These are phyloP conservation scores for Pulveroboletus sp. DNA, from an alignment of 768 basidiomycete species.

Conservation along the genomic window DNA sequence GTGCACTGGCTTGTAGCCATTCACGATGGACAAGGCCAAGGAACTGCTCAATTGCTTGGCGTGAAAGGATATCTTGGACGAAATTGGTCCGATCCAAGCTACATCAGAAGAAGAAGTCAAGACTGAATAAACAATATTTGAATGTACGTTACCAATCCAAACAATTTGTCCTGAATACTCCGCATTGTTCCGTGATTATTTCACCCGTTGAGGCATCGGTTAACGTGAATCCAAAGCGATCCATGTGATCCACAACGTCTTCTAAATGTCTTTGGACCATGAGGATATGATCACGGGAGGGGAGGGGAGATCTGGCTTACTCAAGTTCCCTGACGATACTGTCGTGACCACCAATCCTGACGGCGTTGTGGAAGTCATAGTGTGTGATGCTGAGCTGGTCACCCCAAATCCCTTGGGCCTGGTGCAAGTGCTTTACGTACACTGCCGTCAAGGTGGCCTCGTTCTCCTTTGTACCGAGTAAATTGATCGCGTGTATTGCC, in stretches of 20 bases:
- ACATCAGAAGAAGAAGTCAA: constrained; percentile 6
- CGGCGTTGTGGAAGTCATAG: constrained; percentile 91
- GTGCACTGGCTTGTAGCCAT: constrained; percentile 59
- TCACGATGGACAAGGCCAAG: constrained; percentile 72
- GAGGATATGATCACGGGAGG: constrained; percentile 1
- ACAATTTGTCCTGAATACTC: constrained; percentile 92
- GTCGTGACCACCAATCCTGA: constrained; percentile 81
- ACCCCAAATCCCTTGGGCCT: constrained; percentile 55
- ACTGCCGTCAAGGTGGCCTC: constrained; percentile 80
- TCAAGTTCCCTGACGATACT: constrained; percentile 71
- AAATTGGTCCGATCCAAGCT: constrained; percentile 98
- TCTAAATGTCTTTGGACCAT: constrained; percentile 50
- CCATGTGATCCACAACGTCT: constrained; percentile 56
- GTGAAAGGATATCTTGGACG: constrained; percentile 90
- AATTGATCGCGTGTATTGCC: constrained; percentile 80
- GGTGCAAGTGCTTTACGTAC: constrained; percentile 76
- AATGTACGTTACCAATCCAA: constrained; percentile 70
- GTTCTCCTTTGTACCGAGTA: constrained; percentile 89
- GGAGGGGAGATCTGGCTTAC: constrained; percentile 29
- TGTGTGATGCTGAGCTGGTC: constrained; percentile 76
- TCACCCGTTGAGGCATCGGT: constrained; percentile 61
- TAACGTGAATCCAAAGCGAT: constrained; percentile 84
- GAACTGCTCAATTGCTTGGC: constrained; percentile 76
- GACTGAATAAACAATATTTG: background rate
- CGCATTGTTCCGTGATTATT: constrained; percentile 82